Base-by-base conservation (phyloP, 306 rosid genomes). In the Malus fusca region DNA sequence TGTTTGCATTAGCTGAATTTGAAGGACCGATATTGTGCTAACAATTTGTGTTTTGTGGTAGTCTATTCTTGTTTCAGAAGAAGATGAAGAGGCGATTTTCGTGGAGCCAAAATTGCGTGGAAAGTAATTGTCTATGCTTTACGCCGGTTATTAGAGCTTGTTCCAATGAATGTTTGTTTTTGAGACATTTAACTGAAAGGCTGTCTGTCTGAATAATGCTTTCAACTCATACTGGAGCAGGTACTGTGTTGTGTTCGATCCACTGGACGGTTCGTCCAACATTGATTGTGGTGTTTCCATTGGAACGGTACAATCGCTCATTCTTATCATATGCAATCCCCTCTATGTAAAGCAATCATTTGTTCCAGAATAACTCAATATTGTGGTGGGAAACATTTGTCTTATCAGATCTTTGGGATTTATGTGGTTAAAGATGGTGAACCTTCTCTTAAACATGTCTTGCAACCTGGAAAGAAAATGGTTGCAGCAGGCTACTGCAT, bases 401-500 rank as follows among this genome's bases (percentile, higher is more conserved):
- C 74, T 75, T 84, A 6, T 77, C 78, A 88, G 99, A 95, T 95
- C 79, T 95, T 95, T 77, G 99, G 99, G 82, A 92, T 95, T 77
- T 95, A 95, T 82, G 76, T 73, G 71, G 73, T 90, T 81, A 75
- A 87, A 23, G 92, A 88, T 84, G 77, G 78, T 18, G 96, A 92
- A 77, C 93, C 99, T 69, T 65, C 71, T 43, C 60, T 92, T 23
- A 90, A 87, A 65, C 96, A 92, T 71, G 99, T 92, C 76, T 71
- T 95, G 88, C 96, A 85, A 85, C 97, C 99, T 33, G 99, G 98
- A 71, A 90, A 85, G 84, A 83, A 88, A 69, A 92, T 92, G 99
- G 25, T 92, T 71, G 99, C 99, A 66, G 97, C 99, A 74, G 99
- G 99, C 72, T 95, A 95, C 78, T 95, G 99, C 88, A 92, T 95